Evolutionary conservation across 139 green algal genomes (phyloP).

Genomic region (Nannochloris sp.): DNA sequence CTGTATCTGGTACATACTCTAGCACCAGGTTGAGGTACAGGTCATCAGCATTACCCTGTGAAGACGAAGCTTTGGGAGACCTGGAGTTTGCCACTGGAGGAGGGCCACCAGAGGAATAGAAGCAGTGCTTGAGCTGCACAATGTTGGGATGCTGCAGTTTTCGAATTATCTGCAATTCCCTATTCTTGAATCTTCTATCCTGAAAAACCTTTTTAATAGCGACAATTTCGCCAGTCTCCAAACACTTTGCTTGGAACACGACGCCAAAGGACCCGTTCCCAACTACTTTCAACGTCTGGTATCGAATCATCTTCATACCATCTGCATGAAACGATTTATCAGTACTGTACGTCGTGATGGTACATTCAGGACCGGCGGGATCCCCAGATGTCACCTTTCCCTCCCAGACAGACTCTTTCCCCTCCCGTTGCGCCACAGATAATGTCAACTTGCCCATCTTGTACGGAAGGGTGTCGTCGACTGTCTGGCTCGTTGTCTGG

Average conservation of each 20-base stretch:
- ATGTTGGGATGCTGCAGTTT: slow-evolving; percentile 95
- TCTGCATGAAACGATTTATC: not conserved
- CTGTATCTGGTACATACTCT: slow-evolving; percentile 97
- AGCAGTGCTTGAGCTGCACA: slow-evolving; percentile 95
- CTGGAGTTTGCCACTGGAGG: not conserved
- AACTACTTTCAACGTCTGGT: slow-evolving; percentile 84
- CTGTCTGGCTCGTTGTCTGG: not conserved
- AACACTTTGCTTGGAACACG: slow-evolving; percentile 88
- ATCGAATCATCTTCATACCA: slow-evolving; percentile 64
- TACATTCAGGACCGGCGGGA: slow-evolving; percentile 37
- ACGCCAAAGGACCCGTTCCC: slow-evolving; percentile 98
- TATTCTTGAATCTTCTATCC: slow-evolving; percentile 99
- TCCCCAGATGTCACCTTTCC: slow-evolving; percentile 57
- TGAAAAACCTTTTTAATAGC: slow-evolving; percentile 99
- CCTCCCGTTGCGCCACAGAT: slow-evolving; percentile 31
- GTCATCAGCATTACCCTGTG: slow-evolving; percentile 27
- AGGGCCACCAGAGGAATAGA: slow-evolving; percentile 62
- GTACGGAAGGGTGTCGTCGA: slow-evolving; percentile 22
- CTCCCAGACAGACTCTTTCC: slow-evolving; percentile 44
- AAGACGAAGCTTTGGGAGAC: slow-evolving; percentile 10
- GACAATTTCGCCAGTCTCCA: slow-evolving; percentile 92
- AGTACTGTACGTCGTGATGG: slow-evolving; percentile 35
- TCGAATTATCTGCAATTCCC: slow-evolving; percentile 98
- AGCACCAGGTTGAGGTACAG: slow-evolving; percentile 98
- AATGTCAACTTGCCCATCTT: slow-evolving; percentile 53